Evolutionary conservation across 2,329 filamentous ascomycete genomes (phyloP), one percentile per base, ranked within the genome.

Genomic region (Xylaria sp.): DNA sequence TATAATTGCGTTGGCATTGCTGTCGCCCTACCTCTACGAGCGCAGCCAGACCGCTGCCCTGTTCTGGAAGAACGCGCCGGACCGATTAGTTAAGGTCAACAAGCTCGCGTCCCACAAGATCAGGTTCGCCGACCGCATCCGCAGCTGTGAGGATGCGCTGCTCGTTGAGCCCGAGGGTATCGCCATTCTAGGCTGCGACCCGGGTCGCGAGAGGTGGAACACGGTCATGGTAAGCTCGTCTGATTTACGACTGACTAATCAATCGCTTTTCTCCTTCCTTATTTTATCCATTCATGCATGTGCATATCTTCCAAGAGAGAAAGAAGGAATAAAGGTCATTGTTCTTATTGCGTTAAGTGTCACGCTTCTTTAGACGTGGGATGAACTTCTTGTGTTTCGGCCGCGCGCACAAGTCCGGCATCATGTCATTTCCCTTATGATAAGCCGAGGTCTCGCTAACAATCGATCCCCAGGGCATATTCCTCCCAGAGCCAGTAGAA

Each of bases 101-200:
- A 73, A 75, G 1, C 76, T 78, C 48, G 70, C 66, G 7, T 70
- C 69, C 18, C 64, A 76, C 46, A 72, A 75, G 63, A 62, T 83
- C 74, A 80, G 78, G 56, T 83, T 83, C 62, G 57, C 73, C 5
- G 78, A 82, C 58, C 73, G 70, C n/a, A 72, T 83, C 41, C 77
- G 81, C 20, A 82, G 76, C 65, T 84, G 82, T 34, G 81, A 84
- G 62, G 82, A 84, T 74, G 77, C 72, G 0, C 46, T 83, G 15
- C 73, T 83, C 9, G 63, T 83, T 1, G 78, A 83, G 64, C 74
- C 76, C 0, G 61, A 75, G 13, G 78, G 80, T 18, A 4, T 82
- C 1, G 82, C 81, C 1, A 73, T 84, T 34, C 57, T 82, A 3
- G 78, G 75, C 15, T 83, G 82, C 57, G 82, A 83, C 23, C 72